phyloP scores from a whole-genome alignment of 495 filamentous ascomycete species.

The Tuber microsphaerosporum region DNA sequence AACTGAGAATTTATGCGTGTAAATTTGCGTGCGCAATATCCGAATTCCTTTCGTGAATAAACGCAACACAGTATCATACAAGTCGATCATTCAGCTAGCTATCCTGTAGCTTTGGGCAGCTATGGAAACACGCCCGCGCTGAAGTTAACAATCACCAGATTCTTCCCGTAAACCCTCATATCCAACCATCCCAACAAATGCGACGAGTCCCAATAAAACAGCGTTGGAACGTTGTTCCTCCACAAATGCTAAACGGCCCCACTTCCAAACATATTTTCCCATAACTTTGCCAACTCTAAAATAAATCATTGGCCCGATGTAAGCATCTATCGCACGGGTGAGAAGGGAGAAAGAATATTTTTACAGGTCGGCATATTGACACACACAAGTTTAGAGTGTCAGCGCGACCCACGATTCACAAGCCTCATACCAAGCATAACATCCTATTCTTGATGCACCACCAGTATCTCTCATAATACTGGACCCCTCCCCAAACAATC shows the following conservation, averaged over 20 bases:
- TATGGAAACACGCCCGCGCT: not conserved
- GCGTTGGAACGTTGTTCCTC: not conserved
- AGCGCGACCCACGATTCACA: not conserved
- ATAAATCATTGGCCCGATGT: not conserved
- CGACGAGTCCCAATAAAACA: not conserved
- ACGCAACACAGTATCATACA: not conserved
- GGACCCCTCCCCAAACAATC: not conserved
- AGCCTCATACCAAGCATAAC: not conserved
- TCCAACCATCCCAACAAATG: not conserved
- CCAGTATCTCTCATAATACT: not conserved
- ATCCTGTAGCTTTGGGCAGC: not conserved
- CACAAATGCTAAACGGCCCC: not conserved
- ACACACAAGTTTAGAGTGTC: not conserved
- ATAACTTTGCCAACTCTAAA: not conserved
- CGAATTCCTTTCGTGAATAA: not conserved
- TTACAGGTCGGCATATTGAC: not conserved
- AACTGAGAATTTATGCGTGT: too few species aligned
- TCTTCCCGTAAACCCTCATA: not conserved
- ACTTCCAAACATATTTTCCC: not conserved
- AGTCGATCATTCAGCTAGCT: not conserved
- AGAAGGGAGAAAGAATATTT: not conserved
- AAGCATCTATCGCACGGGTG: not conserved
- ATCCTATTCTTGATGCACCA: not conserved
- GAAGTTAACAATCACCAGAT: not conserved
- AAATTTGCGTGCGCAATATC: not conserved